phyloP scores from a whole-genome alignment of 2,329 filamentous ascomycete genomes.

The Orbilia oligospora region DNA sequence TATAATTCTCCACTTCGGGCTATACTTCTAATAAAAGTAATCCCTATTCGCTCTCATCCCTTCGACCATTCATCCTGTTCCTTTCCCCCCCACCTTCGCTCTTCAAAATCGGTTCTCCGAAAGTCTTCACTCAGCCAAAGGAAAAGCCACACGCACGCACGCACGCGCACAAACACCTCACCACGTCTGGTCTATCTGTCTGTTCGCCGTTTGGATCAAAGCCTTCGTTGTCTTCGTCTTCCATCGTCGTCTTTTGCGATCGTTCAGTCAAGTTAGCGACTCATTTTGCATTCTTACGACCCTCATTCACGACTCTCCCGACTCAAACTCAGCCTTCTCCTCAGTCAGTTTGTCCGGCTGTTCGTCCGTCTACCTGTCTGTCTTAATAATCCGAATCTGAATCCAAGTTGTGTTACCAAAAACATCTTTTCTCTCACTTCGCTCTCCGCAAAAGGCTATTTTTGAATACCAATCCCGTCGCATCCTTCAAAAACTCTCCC shows the following conservation, averaged over 20 bases:
- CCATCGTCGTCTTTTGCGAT: constrained; percentile 22
- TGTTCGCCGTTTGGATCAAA: not conserved
- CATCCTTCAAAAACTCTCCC: constrained; percentile 15
- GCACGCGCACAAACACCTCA: not conserved
- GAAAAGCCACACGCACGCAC: constrained; percentile 2
- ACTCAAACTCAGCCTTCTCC: constrained; percentile 10
- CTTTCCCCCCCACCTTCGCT: constrained; percentile 27
- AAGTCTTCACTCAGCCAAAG: not conserved
- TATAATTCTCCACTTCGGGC: not conserved
- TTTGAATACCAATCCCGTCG: constrained; percentile 19
- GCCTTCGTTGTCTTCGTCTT: not conserved
- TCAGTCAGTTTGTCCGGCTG: not conserved
- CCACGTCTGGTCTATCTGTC: not conserved
- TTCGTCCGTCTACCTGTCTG: not conserved
- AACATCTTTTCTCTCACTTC: not conserved
- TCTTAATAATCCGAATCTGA: not conserved
- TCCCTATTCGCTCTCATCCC: constrained; percentile 10
- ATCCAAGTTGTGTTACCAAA: not conserved
- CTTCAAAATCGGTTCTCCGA: not conserved
- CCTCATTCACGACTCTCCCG: constrained; percentile 13
- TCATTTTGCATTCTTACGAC: not conserved
- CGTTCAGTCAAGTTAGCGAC: constrained; percentile 22
- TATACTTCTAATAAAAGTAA: constrained; percentile 35
- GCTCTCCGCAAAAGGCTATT: constrained; percentile 20
- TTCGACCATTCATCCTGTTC: no score